These are phyloP conservation scores for Lentinula sp. DNA, from an alignment of 768 basidiomycete species.

Conservation along the genomic window DNA sequence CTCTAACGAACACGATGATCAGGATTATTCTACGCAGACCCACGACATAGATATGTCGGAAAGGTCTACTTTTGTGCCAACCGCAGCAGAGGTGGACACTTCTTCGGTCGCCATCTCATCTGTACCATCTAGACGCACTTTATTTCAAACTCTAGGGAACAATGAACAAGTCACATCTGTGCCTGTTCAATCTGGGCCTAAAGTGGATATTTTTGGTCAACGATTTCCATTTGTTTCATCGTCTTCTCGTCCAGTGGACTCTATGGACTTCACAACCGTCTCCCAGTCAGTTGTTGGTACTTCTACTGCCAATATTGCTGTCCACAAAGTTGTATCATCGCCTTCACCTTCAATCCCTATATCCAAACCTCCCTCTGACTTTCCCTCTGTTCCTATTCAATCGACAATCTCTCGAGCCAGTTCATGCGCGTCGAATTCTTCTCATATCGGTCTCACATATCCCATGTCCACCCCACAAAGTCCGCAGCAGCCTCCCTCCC, in stretches of 20 bases:
- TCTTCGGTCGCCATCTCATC: not conserved
- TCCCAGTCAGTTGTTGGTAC: not conserved
- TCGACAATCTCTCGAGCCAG: not conserved
- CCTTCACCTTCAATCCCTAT: not conserved
- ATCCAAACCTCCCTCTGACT: not conserved
- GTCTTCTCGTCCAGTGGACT: not conserved
- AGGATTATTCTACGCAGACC: not conserved
- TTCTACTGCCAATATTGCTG: not conserved
- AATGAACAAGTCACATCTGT: not conserved
- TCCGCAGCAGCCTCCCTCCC: not conserved
- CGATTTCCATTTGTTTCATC: not conserved
- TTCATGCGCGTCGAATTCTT: not conserved
- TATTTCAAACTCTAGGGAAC: not conserved
- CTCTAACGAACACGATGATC: not conserved
- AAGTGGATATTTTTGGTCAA: not conserved
- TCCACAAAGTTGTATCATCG: not conserved
- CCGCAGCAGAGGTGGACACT: not conserved
- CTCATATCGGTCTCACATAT: not conserved
- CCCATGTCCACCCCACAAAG: not conserved
- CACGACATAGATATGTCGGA: not conserved
- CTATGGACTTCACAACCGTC: not conserved
- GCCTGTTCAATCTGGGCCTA: not conserved
- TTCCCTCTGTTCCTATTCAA: not conserved
- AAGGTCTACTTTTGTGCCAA: not conserved
- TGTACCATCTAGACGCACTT: not conserved